Evolutionary conservation across 345 rosid genomes (phyloP).

Genomic region (Cardamine resedifolia): DNA sequence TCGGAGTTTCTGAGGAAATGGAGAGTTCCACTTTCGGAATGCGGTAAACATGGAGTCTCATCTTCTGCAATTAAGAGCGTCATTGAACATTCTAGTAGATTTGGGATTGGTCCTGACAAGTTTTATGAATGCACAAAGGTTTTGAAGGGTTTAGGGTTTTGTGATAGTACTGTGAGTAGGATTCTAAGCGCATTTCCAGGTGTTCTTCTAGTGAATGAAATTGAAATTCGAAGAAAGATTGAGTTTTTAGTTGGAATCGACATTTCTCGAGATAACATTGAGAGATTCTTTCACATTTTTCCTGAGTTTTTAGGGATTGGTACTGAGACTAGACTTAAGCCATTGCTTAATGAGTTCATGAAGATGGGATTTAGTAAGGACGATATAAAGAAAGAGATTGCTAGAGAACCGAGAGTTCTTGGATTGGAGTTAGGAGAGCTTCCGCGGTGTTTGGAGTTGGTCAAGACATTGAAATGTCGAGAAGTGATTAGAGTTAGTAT

Average conservation of each 20-base stretch:
- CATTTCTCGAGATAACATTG: slow-evolving; percentile 42
- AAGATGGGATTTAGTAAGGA: slow-evolving; percentile 56
- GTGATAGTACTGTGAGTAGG: slow-evolving; percentile 46
- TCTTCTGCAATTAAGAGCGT: slow-evolving; percentile 46
- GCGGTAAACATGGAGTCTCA: slow-evolving; percentile 32
- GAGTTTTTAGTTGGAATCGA: slow-evolving; percentile 53
- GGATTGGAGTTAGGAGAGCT: slow-evolving; percentile 82
- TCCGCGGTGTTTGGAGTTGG: slow-evolving; percentile 58
- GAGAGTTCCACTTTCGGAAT: slow-evolving; percentile 40
- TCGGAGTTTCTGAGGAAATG: slow-evolving; percentile 60
- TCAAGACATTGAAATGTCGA: slow-evolving; percentile 62
- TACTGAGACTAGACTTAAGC: slow-evolving; percentile 55
- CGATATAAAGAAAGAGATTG: slow-evolving; percentile 55
- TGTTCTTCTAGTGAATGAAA: slow-evolving; percentile 45
- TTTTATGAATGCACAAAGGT: slow-evolving; percentile 35
- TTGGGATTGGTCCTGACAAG: slow-evolving; percentile 50
- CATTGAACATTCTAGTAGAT: slow-evolving; percentile 53
- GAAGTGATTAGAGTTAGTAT: slow-evolving; percentile 52
- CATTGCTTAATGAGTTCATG: slow-evolving; percentile 59
- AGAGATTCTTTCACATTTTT: slow-evolving; percentile 48
- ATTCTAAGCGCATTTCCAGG: slow-evolving; percentile 57
- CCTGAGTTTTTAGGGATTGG: slow-evolving; percentile 56
- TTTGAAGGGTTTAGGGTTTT: slow-evolving; percentile 65
- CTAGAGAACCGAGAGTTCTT: slow-evolving; percentile 57
- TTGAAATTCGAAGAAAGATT: slow-evolving; percentile 48